Base-by-base conservation (phyloP, 805 yeast species). In the Metschnikowia reukaufii region DNA sequence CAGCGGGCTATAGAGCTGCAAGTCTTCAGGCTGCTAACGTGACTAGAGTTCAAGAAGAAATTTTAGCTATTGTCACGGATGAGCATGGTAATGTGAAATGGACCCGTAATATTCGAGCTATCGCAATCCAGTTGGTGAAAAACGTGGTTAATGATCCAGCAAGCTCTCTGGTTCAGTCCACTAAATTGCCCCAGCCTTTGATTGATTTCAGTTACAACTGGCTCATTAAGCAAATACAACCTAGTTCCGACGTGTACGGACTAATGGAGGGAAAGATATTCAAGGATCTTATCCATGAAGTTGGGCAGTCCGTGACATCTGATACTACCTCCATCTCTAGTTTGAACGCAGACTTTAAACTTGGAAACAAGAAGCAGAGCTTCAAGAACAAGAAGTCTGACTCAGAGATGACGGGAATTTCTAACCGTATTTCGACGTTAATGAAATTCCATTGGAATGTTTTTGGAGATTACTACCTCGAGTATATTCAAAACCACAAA, bases 61-160 rank as follows among this genome's bases (percentile, higher is more conserved):
- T 89, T 35, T 68, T 86, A 44, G 85, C 91, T 27, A 85, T 88
- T 38, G 88, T 88, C 15, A 81, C 89, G 29, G 96, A 88, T 65
- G 88, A 86, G 49, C 86, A 84, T 58, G 96, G 96, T 1, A 87
- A 86, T 62, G 81, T 88, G 48, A 88, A 90, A 68, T 88, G 96
- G 96, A 88, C 96, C 0, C 79, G 88, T 60, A 88, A 88, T 64
- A 79, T 88, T 20, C 77, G 81, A 52, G 74, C 86, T 13, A 79
- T 89, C 51, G 79, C 92, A 4, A 73, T 88, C 49, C 95, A 85
- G 61, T 60, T 86, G 40, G 77, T 78, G 29, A 77, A 78, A 55
- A 69, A 67, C 36, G 66, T 67, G 16, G 53, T 56, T 16, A 51
- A 57, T 6, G 39, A 49, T 40, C 55, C 58, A 18, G 21, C 42